Percentiles rank a stretch among this genome's conserved stretches.
phyloP scores from a whole-genome alignment of 1,284 basidiomycete species.

The Cryptococcus sp. region DNA sequence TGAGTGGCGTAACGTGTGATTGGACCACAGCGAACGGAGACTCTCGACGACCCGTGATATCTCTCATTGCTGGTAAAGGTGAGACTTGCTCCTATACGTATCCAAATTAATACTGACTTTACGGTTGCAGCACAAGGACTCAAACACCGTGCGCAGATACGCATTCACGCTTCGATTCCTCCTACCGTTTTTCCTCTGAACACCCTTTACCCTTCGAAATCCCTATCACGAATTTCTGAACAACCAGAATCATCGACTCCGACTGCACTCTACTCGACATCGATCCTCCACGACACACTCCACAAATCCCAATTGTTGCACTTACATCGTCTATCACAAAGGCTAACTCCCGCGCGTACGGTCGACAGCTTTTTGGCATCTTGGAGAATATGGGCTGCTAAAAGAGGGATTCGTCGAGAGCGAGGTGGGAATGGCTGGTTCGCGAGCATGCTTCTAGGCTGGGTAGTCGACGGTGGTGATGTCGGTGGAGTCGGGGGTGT shows the following conservation, averaged over 20 bases:
- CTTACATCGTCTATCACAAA: conserved; percentile 65
- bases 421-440: conserved; percentile 67
- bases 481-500: conserved; percentile 36
- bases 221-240: conserved; percentile 60
- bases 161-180: conserved; percentile 70
- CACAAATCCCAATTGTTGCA: conserved; percentile 69
- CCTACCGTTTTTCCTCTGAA: conserved; percentile 62
- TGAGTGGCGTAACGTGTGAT: conserved; percentile 65
- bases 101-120: conserved; percentile 31
- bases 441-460: conserved; percentile 70
- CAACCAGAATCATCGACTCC: conserved; percentile 40
- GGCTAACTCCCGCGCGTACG: conserved; percentile 63
- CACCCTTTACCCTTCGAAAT: conserved; percentile 72
- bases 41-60: conserved; percentile 45
- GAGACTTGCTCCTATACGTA: not conserved
- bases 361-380: conserved; percentile 69
- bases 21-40: conserved; percentile 64
- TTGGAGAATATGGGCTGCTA: conserved; percentile 86
- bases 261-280: conserved; percentile 78
- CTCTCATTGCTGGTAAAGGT: conserved; percentile 27
- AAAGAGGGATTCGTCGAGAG: conserved; percentile 67
- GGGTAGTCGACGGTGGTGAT: conserved; percentile 72
- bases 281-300: conserved; percentile 67
- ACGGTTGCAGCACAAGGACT: conserved; percentile 55
- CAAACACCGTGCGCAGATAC: conserved; percentile 68